phyloP scores from a whole-genome alignment of 306 rosid genomes.

The Geum urbanum region DNA sequence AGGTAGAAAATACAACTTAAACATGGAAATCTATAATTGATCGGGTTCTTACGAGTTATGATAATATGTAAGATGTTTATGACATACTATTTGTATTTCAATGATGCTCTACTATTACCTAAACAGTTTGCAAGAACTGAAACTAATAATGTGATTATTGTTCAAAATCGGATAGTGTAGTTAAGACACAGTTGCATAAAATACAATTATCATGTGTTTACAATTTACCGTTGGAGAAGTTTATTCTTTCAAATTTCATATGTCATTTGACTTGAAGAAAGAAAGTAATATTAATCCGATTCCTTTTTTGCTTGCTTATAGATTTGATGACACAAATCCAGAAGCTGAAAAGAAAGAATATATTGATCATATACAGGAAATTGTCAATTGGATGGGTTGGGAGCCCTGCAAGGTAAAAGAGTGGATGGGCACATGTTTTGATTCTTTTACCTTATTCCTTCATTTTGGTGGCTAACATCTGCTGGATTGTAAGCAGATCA shows the following conservation, averaged over 20 bases:
- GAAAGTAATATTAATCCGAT: not conserved
- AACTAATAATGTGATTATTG: not conserved
- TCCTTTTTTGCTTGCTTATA: conserved; percentile 32
- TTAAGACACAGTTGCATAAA: not conserved
- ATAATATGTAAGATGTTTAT: not conserved
- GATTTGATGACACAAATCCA: conserved; percentile 96
- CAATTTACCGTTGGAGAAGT: not conserved
- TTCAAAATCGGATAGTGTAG: too few species aligned
- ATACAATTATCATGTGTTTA: not conserved
- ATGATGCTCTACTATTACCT: not conserved
- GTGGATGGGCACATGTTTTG: conserved; percentile 11
- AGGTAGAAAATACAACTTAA: not conserved
- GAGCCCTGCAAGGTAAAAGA: conserved; percentile 72
- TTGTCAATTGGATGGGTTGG: conserved; percentile 99
- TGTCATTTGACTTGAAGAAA: not conserved
- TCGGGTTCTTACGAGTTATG: not conserved
- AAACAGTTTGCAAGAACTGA: not conserved
- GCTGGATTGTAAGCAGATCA: conserved; percentile 49
- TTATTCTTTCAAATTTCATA: not conserved
- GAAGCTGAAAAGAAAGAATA: conserved; percentile 94
- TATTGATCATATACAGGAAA: conserved; percentile 91
- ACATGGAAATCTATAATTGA: not conserved
- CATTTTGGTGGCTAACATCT: conserved; percentile 4
- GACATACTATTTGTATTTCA: not conserved
- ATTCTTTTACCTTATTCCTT: conserved; percentile 5